These are phyloP conservation scores for Macrolepiota dolichaula DNA, from an alignment of 768 basidiomycete species.

Conservation along the genomic window DNA sequence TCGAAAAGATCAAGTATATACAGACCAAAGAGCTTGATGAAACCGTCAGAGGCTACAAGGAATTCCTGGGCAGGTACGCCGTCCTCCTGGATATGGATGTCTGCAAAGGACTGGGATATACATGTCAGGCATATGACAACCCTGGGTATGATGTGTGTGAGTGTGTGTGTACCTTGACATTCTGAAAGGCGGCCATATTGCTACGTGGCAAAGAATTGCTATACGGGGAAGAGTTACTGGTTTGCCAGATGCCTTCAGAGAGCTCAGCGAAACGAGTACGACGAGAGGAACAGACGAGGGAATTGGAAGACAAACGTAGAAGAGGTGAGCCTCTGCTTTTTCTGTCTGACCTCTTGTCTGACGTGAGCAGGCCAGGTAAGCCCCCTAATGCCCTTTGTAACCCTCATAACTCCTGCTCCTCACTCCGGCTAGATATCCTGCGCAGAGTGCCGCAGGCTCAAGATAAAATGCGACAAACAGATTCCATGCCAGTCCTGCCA, in stretches of 20 bases:
- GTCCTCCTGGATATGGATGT: conserved; percentile 69
- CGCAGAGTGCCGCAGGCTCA: conserved; percentile 76
- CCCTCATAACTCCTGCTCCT: neutral
- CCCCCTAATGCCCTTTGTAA: too few species aligned
- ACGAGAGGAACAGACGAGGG: conserved; percentile 51
- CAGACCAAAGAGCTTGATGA: conserved; percentile 71
- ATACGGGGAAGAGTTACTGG: neutral
- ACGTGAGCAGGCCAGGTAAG: conserved; percentile 23
- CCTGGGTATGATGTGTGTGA: neutral
- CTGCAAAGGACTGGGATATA: conserved; percentile 70
- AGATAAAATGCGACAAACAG: conserved; percentile 83
- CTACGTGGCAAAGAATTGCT: neutral
- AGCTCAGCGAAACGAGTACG: conserved; percentile 32
- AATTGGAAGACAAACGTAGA: conserved; percentile 72
- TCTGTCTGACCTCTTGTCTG: conserved; percentile 6
- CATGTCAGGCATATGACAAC: neutral
- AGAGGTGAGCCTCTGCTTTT: conserved; percentile 26
- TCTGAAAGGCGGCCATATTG: neutral
- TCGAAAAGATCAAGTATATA: neutral
- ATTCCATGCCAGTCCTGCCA: conserved; percentile 79
- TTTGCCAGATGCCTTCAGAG: neutral
- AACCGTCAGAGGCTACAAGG: conserved; percentile 85
- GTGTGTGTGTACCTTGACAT: neutral
- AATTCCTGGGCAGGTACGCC: conserved; percentile 83
- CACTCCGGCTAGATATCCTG: conserved; percentile 55